A percentile compares a stretch with the other conserved stretches of the same genome.
These are phyloP conservation scores for Phialophora verrucosa DNA, from an alignment of 2,329 filamentous ascomycete genomes.

Conservation along the genomic window DNA sequence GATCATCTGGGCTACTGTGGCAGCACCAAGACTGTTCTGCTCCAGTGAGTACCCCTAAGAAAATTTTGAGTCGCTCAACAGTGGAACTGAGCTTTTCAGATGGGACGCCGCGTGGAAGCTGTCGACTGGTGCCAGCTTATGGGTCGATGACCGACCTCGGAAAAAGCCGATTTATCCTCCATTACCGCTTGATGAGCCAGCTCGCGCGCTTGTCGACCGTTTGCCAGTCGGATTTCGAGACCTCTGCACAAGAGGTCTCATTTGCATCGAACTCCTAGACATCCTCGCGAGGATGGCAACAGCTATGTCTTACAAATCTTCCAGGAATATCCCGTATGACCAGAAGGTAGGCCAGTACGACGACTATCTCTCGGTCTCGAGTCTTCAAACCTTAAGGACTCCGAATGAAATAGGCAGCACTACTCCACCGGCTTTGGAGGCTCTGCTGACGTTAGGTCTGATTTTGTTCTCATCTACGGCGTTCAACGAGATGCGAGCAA, in stretches of 20 bases:
- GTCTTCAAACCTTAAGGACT: neutral
- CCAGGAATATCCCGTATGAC: conserved; percentile 6
- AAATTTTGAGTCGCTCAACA: neutral
- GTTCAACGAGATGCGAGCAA: conserved; percentile 11
- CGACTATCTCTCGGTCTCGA: conserved; percentile 8
- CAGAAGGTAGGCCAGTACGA: conserved; percentile 3
- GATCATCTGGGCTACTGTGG: conserved; percentile 4
- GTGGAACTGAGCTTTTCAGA: neutral
- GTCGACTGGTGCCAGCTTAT: neutral
- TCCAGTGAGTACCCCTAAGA: conserved; percentile 3
- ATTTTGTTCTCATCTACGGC: conserved; percentile 8
- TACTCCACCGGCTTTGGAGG: neutral
- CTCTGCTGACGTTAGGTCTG: neutral
- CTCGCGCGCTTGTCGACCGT: neutral
- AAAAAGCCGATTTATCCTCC: conserved; percentile 1
- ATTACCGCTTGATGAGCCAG: neutral
- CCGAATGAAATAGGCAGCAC: neutral
- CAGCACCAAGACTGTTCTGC: conserved; percentile 2
- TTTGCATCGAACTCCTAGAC: conserved; percentile 3
- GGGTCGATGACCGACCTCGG: conserved; percentile 7
- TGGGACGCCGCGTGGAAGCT: conserved; percentile 7
- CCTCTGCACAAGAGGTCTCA: neutral
- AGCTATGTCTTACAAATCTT: conserved; percentile 2
- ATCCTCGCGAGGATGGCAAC: neutral
- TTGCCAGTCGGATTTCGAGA: neutral